Percentiles rank a stretch among this genome's conserved stretches.
phyloP scores from a whole-genome alignment of 371 early-diverging fungal genomes.

The Mucor plumbeus region DNA sequence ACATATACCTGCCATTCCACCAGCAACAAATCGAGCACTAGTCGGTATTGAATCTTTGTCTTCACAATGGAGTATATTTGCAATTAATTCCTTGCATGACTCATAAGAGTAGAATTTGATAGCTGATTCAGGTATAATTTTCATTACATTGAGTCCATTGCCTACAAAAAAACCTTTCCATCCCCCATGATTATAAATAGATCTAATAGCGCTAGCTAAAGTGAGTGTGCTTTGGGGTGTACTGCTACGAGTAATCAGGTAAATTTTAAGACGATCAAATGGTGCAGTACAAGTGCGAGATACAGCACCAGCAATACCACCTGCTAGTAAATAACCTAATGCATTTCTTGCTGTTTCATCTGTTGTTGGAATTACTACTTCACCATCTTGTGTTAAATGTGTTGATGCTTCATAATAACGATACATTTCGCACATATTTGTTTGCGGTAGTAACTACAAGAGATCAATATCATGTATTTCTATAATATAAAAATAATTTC shows the following conservation, averaged over 20 bases:
- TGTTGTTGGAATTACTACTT: constrained; percentile 62
- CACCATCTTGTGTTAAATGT: constrained; percentile 64
- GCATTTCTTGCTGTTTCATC: constrained; percentile 49
- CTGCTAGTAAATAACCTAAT: constrained; percentile 71
- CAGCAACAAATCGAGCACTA: constrained; percentile 73
- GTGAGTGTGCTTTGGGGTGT: constrained; percentile 30
- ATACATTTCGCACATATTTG: constrained; percentile 62
- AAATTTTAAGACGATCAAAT: constrained; percentile 77
- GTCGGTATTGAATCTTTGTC: constrained; percentile 63
- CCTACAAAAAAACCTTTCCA: constrained; percentile 72
- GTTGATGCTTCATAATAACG: constrained; percentile 66
- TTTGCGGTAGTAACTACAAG: constrained; percentile 41
- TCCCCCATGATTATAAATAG: constrained; percentile 68
- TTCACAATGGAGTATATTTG: constrained; percentile 40
- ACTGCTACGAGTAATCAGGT: constrained; percentile 61
- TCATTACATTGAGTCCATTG: constrained; percentile 76
- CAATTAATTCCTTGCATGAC: constrained; percentile 60
- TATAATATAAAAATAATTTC: not conserved
- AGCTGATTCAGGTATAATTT: constrained; percentile 79
- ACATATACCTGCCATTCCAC: constrained; percentile 75
- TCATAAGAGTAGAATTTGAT: constrained; percentile 79
- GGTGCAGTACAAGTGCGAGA: constrained; percentile 82
- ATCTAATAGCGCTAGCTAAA: constrained; percentile 41
- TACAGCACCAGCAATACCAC: constrained; percentile 80
- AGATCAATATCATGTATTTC: not conserved